Evolutionary conservation across 164 flowering plant species (phyloP).

Genomic region (Nymphaea thermarum): DNA sequence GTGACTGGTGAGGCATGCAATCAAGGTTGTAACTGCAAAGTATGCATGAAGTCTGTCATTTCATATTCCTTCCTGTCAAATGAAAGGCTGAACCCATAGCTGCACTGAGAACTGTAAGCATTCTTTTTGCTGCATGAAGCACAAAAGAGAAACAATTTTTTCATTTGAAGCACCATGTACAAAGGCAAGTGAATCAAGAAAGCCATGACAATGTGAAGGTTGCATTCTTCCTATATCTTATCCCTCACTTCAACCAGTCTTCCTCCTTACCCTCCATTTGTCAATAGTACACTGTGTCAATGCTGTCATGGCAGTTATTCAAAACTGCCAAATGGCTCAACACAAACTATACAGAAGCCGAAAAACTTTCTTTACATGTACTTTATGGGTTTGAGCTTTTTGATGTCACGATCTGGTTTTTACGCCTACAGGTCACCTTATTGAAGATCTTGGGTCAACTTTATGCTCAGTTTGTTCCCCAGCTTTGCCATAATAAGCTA

Average conservation of each 20-base stretch:
- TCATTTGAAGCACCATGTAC: not conserved
- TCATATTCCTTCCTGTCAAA: too few relatives aligned
- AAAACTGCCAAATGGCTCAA: not conserved
- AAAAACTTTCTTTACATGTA: not conserved
- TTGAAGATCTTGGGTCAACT: too few relatives aligned
- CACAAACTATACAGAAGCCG: not conserved
- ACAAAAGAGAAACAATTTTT: too few relatives aligned
- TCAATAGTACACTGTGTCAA: not conserved
- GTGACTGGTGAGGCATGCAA: too few relatives aligned
- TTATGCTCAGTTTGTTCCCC: too few relatives aligned
- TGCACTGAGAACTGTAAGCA: too few relatives aligned
- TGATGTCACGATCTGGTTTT: too few relatives aligned
- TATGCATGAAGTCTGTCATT: too few relatives aligned
- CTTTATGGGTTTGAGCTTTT: not conserved
- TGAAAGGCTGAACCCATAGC: too few relatives aligned
- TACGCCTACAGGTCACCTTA: too few relatives aligned
- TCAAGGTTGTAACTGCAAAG: too few relatives aligned
- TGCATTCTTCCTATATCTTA: not conserved
- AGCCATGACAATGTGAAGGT: not conserved
- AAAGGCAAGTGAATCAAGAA: not conserved
- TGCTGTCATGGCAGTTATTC: not conserved
- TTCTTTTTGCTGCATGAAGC: too few relatives aligned
- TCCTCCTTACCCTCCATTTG: not conserved
- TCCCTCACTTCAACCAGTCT: not conserved
- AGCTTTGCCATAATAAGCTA: conserved; percentile 13